Evolutionary conservation across 192 early-diverging fungal genomes (phyloP).

Genomic region (Coemansia sp.): DNA sequence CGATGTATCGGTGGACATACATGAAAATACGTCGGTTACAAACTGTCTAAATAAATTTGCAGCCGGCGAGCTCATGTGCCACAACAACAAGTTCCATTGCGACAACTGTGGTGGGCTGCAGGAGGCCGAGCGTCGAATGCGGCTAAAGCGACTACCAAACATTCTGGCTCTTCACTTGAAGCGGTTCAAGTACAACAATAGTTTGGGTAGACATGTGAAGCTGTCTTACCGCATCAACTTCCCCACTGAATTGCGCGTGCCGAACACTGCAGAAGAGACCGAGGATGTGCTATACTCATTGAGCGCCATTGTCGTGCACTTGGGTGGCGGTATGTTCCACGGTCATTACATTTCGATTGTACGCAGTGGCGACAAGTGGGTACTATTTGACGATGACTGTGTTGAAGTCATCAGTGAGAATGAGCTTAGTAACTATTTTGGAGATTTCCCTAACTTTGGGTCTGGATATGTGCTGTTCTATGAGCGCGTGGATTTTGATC

Average conservation of each 20-base stretch:
- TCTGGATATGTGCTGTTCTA: conserved; percentile 84
- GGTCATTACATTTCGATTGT: conserved; percentile 96
- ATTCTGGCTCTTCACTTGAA: conserved; percentile 95
- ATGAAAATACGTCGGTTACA: conserved; percentile 92
- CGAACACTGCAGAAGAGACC: conserved; percentile 90
- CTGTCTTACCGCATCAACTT: conserved; percentile 93
- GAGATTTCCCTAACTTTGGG: conserved; percentile 69
- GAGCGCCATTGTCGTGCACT: conserved; percentile 89
- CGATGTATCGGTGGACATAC: conserved; percentile 95
- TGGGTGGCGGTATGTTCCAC: conserved; percentile 93
- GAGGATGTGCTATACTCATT: conserved; percentile 87
- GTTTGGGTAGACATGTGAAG: conserved; percentile 88
- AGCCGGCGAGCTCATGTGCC: conserved; percentile 90
- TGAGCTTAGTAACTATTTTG: conserved; percentile 80
- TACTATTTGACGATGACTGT: conserved; percentile 94
- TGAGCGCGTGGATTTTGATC: conserved; percentile 58
- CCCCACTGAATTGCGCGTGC: conserved; percentile 89
- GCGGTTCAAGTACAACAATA: conserved; percentile 97
- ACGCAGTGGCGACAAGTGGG: conserved; percentile 83
- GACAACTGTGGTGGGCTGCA: conserved; percentile 92
- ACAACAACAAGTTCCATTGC: conserved; percentile 98
- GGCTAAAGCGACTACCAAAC: conserved; percentile 90
- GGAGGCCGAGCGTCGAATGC: conserved; percentile 98
- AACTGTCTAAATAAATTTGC: conserved; percentile 95
- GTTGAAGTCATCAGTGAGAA: conserved; percentile 82